A percentile compares a stretch with the other conserved stretches of the same genome.
phyloP scores from a whole-genome alignment of 805 yeast genomes.

The Yarrowia sp. region DNA sequence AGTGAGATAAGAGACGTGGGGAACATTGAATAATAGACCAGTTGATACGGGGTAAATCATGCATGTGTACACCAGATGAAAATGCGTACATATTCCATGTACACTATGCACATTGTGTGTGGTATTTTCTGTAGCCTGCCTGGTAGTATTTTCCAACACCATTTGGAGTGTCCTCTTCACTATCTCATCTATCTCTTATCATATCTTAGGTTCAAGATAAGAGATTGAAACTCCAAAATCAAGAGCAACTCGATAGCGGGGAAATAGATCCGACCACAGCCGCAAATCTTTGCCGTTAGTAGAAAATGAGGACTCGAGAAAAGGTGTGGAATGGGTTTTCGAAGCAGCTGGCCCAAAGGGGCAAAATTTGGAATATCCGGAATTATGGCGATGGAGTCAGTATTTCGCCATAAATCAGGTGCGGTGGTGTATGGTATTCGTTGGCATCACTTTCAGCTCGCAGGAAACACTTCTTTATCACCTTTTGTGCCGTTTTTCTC shows the following conservation, averaged over 20 bases:
- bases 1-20: conserved; percentile 1
- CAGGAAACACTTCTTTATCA: not conserved
- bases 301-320: not conserved
- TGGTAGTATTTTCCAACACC: too few species aligned
- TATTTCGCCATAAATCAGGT: too few species aligned
- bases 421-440: too few species aligned
- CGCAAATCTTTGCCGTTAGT: conserved; percentile 2
- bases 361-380: not conserved
- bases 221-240: not conserved
- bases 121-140: not conserved
- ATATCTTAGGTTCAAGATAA: conserved; percentile 13
- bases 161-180: too few species aligned
- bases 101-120: not conserved
- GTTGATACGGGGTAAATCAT: not conserved
- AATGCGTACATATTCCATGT: not conserved
- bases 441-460: too few species aligned
- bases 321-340: not conserved
- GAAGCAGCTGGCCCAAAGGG: not conserved
- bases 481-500: not conserved
- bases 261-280: not conserved
- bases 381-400: too few species aligned
- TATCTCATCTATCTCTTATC: too few species aligned
- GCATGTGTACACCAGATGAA: not conserved
- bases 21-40: not conserved
- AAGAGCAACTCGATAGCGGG: conserved; percentile 19